Evolutionary conservation across 2,329 filamentous ascomycete species (phyloP), one percentile per base, ranked within the genome.

Genomic region (Hypoxylon sp.): DNA sequence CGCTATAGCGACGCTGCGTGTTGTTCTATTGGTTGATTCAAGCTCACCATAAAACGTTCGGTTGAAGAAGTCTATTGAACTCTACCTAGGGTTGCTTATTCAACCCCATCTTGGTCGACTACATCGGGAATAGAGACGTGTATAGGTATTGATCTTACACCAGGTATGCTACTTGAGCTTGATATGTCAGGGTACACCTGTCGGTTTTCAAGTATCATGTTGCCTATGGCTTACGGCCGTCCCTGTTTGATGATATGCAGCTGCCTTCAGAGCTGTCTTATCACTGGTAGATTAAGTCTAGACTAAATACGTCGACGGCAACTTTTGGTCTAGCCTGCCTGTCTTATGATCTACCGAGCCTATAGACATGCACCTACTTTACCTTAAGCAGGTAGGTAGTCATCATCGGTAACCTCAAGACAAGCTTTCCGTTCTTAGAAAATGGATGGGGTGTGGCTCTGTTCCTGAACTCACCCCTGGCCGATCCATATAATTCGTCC

Each of bases 241-340:
- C 21, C 35, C 42, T 49, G 42, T 42, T 36, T 46, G 19, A 16
- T 17, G 36, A 26, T 31, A 40, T 35, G 41, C 45, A 54, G 32
- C 21, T 50, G 36, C 41, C 37, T 40, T 21, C 21, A 27, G 38
- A 7, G 11, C 15, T 46, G 32, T 46, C 23, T 37, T 36, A 42
- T 46, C n/a, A 11, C 37, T n/a, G 19, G 41, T 15, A 53, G 36
- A 12, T n/a, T 29, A 12, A 20, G 16, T 27, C 25, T 30, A 34
- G 20, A 31, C 31, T 19, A 45, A 31, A 41, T 15, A 26, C 12
- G 11, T 43, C 17, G 6, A 42, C 11, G 35, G 43, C 34, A 43
- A 40, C 16, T 21, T 26, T 40, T 21, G 25, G 34, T 23, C 17
- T 11, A 31, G 7, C 12, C 20, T 26, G 2, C 32, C n/a, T 26